A percentile compares a stretch with the other conserved stretches of the same genome.
Evolutionary conservation across 345 rosid genomes (phyloP).

Genomic region (Tarenaya hassleriana): DNA sequence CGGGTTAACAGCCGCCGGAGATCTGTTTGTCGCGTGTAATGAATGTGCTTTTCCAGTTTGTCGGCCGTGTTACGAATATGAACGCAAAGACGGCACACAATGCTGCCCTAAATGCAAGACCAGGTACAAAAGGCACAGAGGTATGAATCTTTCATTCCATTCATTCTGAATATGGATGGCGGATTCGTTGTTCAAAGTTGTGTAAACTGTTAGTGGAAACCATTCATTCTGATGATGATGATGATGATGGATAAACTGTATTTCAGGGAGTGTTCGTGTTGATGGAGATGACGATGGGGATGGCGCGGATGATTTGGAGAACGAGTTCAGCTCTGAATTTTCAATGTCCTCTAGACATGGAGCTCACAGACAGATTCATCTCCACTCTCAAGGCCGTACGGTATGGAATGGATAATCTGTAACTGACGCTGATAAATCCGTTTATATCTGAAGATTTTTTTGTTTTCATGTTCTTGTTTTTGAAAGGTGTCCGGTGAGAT

Average conservation of each 20-base stretch:
- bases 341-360: constrained; percentile 86
- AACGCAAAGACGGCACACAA: constrained; percentile 96
- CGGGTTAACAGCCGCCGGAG: constrained; percentile 53
- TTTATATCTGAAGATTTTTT: neutral
- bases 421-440: too few relatives aligned
- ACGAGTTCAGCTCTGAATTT: constrained; percentile 85
- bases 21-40: constrained; percentile 91
- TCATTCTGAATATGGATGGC: neutral
- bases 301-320: constrained; percentile 89
- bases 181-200: too few relatives aligned
- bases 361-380: constrained; percentile 32
- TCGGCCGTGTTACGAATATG: constrained; percentile 98
- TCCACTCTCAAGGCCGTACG: too few relatives aligned
- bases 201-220: too few relatives aligned
- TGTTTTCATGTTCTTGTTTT: constrained; percentile 10
- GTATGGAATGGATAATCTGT: too few relatives aligned
- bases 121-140: constrained; percentile 90
- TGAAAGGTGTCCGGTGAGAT: constrained; percentile 90
- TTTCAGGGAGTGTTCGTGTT: constrained; percentile 84
- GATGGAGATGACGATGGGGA: constrained; percentile 98
- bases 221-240: too few relatives aligned
- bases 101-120: constrained; percentile 99
- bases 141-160: constrained; percentile 28
- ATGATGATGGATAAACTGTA: too few relatives aligned
- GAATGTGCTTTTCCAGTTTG: constrained; percentile 99